Percentiles rank a stretch among this genome's conserved stretches.
phyloP scores from a whole-genome alignment of 2,329 filamentous ascomycete genomes.

The Xylariaceae sp. region DNA sequence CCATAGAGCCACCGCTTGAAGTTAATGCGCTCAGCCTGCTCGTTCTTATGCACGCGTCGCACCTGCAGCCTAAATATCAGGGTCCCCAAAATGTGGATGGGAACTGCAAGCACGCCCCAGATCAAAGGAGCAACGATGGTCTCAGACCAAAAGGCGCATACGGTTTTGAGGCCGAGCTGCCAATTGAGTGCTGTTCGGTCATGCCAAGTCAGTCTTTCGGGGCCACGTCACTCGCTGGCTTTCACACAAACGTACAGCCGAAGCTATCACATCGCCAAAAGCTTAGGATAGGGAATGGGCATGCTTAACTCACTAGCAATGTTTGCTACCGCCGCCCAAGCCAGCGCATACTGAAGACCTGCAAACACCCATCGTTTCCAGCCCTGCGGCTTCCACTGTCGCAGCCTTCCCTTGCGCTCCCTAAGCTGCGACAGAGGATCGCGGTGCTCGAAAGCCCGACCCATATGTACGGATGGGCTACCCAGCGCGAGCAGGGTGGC shows the following conservation, averaged over 20 bases:
- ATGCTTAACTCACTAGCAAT: conserved; percentile 2
- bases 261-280: no score
- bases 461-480: conserved; percentile 15
- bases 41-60: background rate
- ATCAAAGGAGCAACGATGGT: conserved; percentile 8
- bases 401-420: background rate
- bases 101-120: conserved; percentile 11
- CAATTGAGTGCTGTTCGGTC: conserved; percentile 7
- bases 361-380: background rate
- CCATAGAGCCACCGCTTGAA: background rate
- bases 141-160: conserved; percentile 14
- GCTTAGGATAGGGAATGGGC: no score
- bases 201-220: no score
- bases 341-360: conserved; percentile 6
- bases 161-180: conserved; percentile 11
- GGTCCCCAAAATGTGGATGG: conserved; percentile 10
- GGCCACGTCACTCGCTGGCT: no score
- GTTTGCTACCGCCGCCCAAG: conserved; percentile 9
- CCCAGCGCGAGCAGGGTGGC: conserved; percentile 14
- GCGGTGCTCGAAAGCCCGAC: conserved; percentile 13
- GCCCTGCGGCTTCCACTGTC: no score
- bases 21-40: background rate
- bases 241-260: no score
- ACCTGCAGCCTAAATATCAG: conserved; percentile 11
- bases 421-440: conserved; percentile 12